Conservation (phyloP, 2,329 filamentous ascomycete species). For the Corniculantispora saksenae region DNA sequence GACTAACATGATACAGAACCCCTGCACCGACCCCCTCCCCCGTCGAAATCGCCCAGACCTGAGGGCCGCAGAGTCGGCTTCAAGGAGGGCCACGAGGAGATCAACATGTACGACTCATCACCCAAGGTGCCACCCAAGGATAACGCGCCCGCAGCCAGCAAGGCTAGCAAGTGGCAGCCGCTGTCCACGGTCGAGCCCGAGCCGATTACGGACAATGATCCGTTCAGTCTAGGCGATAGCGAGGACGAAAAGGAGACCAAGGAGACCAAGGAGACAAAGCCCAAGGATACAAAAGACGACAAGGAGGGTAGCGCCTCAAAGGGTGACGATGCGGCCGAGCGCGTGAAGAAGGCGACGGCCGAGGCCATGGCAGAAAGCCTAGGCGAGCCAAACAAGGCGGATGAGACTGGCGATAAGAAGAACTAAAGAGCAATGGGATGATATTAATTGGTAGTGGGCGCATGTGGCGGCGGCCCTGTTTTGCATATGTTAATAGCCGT, state of each 20-base stretch:
- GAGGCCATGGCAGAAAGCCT: conserved; percentile 61
- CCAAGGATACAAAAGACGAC: conserved; percentile 53
- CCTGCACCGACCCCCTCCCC: conserved; percentile 70
- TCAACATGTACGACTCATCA: conserved; percentile 70
- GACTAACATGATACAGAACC: conserved; percentile 32
- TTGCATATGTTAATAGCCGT: conserved; percentile 19
- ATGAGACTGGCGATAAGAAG: conserved; percentile 35
- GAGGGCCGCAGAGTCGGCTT: conserved; percentile 58
- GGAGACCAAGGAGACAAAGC: conserved; percentile 45
- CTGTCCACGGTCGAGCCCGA: conserved; percentile 78
- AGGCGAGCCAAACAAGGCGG: conserved; percentile 42
- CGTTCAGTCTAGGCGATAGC: conserved; percentile 93
- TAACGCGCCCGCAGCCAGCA: conserved; percentile 48
- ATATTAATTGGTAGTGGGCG: neutral
- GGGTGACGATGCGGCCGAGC: conserved; percentile 56
- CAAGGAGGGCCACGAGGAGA: conserved; percentile 71
- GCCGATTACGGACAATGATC: conserved; percentile 87
- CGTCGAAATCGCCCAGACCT: conserved; percentile 52
- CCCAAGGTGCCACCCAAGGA: conserved; percentile 58
- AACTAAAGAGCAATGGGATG: conserved; percentile 19
- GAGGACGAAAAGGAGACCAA: conserved; percentile 79
- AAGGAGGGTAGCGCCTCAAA: conserved; percentile 58
- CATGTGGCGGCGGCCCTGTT: neutral
- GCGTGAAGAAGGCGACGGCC: conserved; percentile 65
- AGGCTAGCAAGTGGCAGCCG: conserved; percentile 95